A percentile compares a stretch with the other conserved stretches of the same genome.
Conservation (phyloP, 1,284 basidiomycete genomes). For the Cronartium ribicola region DNA sequence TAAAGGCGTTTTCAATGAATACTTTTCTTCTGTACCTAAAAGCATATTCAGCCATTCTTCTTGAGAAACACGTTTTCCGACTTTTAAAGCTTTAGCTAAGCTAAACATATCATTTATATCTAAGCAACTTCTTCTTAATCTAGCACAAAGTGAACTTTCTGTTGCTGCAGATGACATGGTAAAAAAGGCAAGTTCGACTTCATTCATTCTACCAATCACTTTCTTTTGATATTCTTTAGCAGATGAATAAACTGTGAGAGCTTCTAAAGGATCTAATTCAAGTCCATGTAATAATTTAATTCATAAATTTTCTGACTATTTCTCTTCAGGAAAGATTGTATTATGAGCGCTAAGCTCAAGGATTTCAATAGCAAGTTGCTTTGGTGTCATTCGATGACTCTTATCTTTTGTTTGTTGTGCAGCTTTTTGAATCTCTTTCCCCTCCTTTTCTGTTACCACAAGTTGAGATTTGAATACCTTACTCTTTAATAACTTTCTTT, state of each 20-base stretch:
- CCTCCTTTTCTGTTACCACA: neutral
- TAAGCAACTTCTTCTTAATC: slow-evolving; percentile 3
- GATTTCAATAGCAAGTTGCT: neutral
- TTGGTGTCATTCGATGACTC: neutral
- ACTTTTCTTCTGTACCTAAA: neutral
- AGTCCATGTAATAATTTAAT: neutral
- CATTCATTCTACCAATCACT: neutral
- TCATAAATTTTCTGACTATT: neutral
- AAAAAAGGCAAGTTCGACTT: neutral
- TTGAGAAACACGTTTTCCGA: neutral
- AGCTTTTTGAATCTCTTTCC: neutral
- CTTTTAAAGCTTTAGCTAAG: neutral
- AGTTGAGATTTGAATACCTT: neutral
- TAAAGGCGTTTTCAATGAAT: neutral
- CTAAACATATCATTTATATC: neutral
- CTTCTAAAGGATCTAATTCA: neutral
- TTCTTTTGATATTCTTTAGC: neutral
- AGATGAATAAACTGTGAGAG: neutral
- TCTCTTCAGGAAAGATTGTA: neutral
- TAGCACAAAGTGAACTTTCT: neutral
- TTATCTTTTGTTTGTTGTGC: neutral
- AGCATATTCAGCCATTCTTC: neutral
- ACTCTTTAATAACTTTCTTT: neutral
- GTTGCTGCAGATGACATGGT: neutral
- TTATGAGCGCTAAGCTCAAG: neutral